phyloP scores from a whole-genome alignment of 371 early-diverging fungal genomes.

The Mucor indicus region DNA sequence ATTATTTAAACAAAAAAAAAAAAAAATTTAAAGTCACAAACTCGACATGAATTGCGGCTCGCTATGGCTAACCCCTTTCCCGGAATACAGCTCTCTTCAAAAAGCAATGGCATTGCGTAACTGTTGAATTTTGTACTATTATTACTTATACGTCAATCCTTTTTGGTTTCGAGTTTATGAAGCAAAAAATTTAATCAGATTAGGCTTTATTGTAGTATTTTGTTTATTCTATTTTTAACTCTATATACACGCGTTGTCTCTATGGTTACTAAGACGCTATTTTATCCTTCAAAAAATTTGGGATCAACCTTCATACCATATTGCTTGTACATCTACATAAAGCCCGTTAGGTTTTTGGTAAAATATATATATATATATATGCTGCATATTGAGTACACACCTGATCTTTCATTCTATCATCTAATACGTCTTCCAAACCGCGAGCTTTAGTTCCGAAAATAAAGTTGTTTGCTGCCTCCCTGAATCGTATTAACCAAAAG shows the following conservation, averaged over 20 bases:
- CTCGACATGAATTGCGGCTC: not conserved
- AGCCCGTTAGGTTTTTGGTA: not conserved
- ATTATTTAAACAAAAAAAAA: constrained; percentile 19
- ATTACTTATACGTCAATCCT: not conserved
- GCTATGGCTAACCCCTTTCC: not conserved
- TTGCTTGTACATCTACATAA: constrained; percentile 50
- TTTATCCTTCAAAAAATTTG: not conserved
- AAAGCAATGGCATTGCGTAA: too few relatives aligned
- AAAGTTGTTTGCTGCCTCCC: constrained; percentile 31
- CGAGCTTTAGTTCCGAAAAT: constrained; percentile 35
- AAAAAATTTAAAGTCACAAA: constrained; percentile 6
- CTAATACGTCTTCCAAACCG: constrained; percentile 75
- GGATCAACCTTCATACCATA: constrained; percentile 71
- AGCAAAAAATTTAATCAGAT: too few relatives aligned
- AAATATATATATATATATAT: not conserved
- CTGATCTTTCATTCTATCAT: constrained; percentile 57
- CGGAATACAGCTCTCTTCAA: too few relatives aligned
- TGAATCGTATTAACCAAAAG: constrained; percentile 53
- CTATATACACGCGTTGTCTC: not conserved
- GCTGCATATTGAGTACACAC: constrained; percentile 9
- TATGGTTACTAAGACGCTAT: too few relatives aligned
- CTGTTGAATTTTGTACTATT: too few relatives aligned
- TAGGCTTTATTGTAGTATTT: not conserved
- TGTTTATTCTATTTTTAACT: not conserved
- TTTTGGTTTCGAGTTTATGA: not conserved